Evolutionary conservation across 768 basidiomycete genomes (phyloP).

Genomic region (Suillus lakei): DNA sequence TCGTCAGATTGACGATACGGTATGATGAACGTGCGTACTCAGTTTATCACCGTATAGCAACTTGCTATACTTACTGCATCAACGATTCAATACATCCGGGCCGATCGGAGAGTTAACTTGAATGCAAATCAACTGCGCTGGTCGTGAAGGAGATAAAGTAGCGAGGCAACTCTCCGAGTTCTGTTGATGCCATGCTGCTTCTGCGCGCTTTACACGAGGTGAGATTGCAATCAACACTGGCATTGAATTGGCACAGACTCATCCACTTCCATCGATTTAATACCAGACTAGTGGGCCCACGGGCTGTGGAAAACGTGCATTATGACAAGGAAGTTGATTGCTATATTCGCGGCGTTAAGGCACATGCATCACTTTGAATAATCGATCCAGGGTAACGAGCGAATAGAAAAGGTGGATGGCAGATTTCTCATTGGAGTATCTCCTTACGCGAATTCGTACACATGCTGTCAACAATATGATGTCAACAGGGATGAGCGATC

Average conservation of each 20-base stretch:
- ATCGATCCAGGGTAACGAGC: neutral
- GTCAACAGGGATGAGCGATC: conserved; percentile 3
- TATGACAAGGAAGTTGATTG: neutral
- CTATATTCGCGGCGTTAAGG: conserved; percentile 5
- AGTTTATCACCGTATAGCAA: conserved; percentile 7
- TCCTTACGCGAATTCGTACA: neutral
- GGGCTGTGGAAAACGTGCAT: conserved; percentile 6
- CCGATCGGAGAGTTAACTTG: conserved; percentile 5
- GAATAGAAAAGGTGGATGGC: conserved; percentile 1
- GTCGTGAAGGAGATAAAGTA: conserved; percentile 9
- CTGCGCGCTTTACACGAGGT: conserved; percentile 9
- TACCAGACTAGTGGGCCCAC: conserved; percentile 2
- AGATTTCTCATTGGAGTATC: neutral
- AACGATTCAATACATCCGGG: conserved; percentile 3
- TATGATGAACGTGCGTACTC: conserved; percentile 1
- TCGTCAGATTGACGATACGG: conserved; percentile 1
- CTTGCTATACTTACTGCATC: too few species aligned
- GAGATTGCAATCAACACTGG: neutral
- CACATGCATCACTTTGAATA: neutral
- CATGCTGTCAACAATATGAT: conserved; percentile 1
- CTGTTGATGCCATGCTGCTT: conserved; percentile 9
- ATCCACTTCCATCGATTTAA: conserved; percentile 3
- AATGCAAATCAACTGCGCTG: conserved; percentile 8
- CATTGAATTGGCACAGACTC: conserved; percentile 3
- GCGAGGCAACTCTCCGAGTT: conserved; percentile 5